Base-by-base conservation (phyloP, 305 asterid genomes). In the Vinca major region DNA sequence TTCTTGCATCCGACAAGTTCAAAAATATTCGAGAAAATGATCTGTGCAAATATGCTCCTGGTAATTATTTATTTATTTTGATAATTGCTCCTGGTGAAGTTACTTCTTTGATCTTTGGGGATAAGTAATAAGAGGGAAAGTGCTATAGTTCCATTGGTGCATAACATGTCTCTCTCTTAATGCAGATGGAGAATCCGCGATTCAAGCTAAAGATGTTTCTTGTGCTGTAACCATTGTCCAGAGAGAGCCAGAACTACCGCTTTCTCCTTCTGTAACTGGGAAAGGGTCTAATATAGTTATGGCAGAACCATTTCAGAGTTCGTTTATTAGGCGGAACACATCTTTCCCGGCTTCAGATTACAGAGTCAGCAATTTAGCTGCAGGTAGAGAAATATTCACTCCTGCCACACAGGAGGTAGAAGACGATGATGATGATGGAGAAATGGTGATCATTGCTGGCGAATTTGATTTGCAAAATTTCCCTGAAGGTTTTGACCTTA, bases 111-210 rank as follows among this genome's bases (percentile, higher is more conserved):
- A 10, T 60, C 14, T 7, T 48, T 11, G 67, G 40, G 16, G 37
- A 47, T 39, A 26, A 55, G 14, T 58, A 5, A 12, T 36, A 26
- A 11, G 2, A 60, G 9, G 17, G 17, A 11, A 33, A 26, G 19
- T 10, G 47, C 4, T 13, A 5, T 37, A 60, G 1, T 48, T 48
- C 1, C 21, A 0, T 7, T 47, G 14, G 12, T 41, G 47, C 17
- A 48, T 47, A 65, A 48, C 9, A 51, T n/a, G 13, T 33, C 21
- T n/a, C 47, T 54, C 7, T 60, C 20, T 77, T 68, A 54, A 61
- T 83, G 84, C 88, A 92, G 98, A 92, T 76, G 97, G 89, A 53
- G 96, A 92, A 85, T 92, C 98, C 75, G 93, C 85, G 78, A 89
- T 84, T 83, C 93, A 86, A 61, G 90, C 67, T 48, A 79, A 70